A percentile compares a stretch with the other conserved stretches of the same genome.
Evolutionary conservation across 2,329 filamentous ascomycete species (phyloP).

Genomic region (Pezicula carpinea): DNA sequence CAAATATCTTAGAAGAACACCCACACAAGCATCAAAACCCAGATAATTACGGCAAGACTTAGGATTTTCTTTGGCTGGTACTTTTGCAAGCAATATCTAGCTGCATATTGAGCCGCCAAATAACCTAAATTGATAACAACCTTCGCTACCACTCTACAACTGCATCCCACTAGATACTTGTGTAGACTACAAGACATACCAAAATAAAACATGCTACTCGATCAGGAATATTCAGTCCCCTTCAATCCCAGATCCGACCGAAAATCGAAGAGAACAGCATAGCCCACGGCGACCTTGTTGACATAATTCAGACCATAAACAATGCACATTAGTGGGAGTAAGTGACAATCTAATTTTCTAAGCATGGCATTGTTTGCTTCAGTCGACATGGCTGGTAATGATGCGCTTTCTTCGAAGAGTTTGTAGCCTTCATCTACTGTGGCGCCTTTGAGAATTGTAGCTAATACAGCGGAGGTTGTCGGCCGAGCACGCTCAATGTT

Average conservation of each 20-base stretch:
- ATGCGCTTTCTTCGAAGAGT: background rate
- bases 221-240: constrained; percentile 40
- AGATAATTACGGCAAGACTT: background rate
- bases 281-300: background rate
- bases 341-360: background rate
- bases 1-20: background rate
- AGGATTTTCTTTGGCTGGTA: background rate
- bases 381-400: background rate
- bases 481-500: background rate
- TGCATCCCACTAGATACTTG: too few relatives aligned
- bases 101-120: background rate
- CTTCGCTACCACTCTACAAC: too few relatives aligned
- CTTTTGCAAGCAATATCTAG: background rate
- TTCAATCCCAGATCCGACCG: constrained; percentile 31
- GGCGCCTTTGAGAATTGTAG: background rate
- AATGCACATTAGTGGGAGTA: background rate
- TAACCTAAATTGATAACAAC: too few relatives aligned
- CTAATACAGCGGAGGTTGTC: background rate
- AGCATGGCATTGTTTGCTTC: background rate
- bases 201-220: constrained; percentile 38
- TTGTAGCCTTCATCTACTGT: background rate
- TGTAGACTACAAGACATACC: constrained; percentile 6
- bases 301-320: constrained; percentile 2
- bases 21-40: constrained; percentile 1
- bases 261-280: background rate